Evolutionary conservation across 1,139 yeast species (phyloP), one percentile per base, ranked within the genome.

Genomic region (Taphrina communis): DNA sequence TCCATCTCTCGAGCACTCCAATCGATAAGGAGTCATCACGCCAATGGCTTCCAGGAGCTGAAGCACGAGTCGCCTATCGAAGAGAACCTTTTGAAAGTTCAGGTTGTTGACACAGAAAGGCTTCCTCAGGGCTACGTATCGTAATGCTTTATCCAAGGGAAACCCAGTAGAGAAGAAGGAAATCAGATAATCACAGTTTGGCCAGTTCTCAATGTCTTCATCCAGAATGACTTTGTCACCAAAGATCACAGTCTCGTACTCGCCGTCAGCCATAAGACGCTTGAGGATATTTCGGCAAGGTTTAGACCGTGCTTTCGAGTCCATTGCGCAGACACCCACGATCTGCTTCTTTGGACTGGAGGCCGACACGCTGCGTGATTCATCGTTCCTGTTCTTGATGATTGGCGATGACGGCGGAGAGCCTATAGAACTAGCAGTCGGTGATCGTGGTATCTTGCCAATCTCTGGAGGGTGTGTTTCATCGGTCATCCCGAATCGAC

Each of bases 251-350:
- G 98, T 92, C 78, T 94, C 99, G 39, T 97, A 97, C 74, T 90
- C 88, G 39, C 65, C 63, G 17, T 53, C 66, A 74, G 90, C 96
- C 72, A 93, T 90, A 75, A 95, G 81, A 66, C 97, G 82, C 77
- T 90, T 93, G 74, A 95, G 82, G 72, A 95, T 95, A 72, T 89
- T 90, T 72, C 98, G 83, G 77, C 98, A 94, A 1, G 99, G 99
- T 79, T 95, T 95, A 51, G 96, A 89, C 77, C 96, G 84, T 0
- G 93, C 99, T 78, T 95, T 95, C 69, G 94, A 88, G 78, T 95
- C 99, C 98, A 95, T 93, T 8, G 99, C 99, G 81, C 99, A 95
- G 0, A 95, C 97, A 60, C 99, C 99, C 74, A 95, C 91, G 92
- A 48, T 99, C 99, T 72, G 92, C 88, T 60, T 62, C 56, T 63